Percentiles rank a stretch among this genome's conserved stretches.
Conservation (phyloP, 148 eudicot genomes). For the Bassia scoparia region DNA sequence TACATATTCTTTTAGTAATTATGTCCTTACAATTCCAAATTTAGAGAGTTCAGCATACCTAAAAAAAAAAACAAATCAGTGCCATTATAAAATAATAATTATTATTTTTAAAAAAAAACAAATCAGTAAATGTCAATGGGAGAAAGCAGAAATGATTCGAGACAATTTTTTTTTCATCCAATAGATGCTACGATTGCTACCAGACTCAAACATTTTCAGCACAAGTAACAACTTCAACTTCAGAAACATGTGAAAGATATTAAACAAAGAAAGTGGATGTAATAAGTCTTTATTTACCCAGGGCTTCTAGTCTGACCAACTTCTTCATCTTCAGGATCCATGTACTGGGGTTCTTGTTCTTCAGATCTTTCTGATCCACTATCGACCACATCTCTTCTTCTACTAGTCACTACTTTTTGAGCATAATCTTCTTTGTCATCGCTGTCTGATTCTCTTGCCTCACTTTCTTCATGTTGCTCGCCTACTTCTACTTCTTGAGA, state of each 20-base stretch:
- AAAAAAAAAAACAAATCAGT: no score
- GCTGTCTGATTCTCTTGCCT: slow-evolving; percentile 70
- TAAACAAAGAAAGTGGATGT: background rate
- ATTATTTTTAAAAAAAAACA: background rate
- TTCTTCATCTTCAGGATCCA: slow-evolving; percentile 86
- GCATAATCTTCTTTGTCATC: slow-evolving; percentile 70
- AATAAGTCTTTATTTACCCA: slow-evolving; percentile 36
- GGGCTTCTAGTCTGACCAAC: slow-evolving; percentile 75
- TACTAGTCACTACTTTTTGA: slow-evolving; percentile 71
- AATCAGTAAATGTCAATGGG: background rate
- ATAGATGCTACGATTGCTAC: no score
- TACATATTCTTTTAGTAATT: no score
- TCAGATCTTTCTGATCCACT: slow-evolving; percentile 93
- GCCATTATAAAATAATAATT: no score
- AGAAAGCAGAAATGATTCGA: no score
- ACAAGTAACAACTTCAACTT: slow-evolving; percentile 1
- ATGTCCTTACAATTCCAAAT: no score
- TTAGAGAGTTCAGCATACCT: no score
- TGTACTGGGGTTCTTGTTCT: slow-evolving; percentile 59
- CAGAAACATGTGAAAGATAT: background rate
- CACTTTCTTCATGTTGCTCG: slow-evolving; percentile 80
- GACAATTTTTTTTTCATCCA: no score
- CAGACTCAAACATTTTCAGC: background rate
- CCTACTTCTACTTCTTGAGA: slow-evolving; percentile 77
- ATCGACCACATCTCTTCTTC: slow-evolving; percentile 64